Percentiles rank a stretch among this genome's conserved stretches.
Evolutionary conservation across 225 moss, liverwort and hornwort genomes (phyloP).

Genomic region (Asterella californica): DNA sequence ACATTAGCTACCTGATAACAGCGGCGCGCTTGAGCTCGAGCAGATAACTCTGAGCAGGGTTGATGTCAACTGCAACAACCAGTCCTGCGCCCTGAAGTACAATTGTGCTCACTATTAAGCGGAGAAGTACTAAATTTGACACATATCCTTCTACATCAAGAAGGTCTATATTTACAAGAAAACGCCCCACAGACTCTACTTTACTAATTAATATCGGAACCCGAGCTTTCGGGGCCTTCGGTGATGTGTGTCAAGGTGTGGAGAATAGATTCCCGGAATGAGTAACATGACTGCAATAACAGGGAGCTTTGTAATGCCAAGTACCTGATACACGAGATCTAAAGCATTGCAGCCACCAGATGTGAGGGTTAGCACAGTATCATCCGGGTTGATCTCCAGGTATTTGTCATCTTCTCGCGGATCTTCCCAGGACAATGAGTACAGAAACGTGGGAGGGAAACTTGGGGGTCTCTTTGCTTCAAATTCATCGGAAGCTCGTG

Average conservation of each 20-base stretch:
- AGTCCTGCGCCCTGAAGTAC: slow-evolving; percentile 75
- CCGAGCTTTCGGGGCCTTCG: too few relatives aligned
- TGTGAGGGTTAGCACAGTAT: slow-evolving; percentile 85
- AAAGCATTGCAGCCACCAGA: slow-evolving; percentile 98
- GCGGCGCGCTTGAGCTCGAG: slow-evolving; percentile 85
- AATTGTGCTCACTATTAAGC: not conserved
- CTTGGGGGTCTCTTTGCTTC: slow-evolving; percentile 79
- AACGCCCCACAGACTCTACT: not conserved
- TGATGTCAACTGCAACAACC: slow-evolving; percentile 96
- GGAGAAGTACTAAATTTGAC: too few relatives aligned
- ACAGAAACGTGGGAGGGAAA: slow-evolving; percentile 92
- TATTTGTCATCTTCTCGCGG: slow-evolving; percentile 95
- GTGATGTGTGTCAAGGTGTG: too few relatives aligned
- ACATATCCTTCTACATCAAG: too few relatives aligned
- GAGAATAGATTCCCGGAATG: too few relatives aligned
- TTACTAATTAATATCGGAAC: not conserved
- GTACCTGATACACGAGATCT: slow-evolving; percentile 85
- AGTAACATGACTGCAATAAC: not conserved
- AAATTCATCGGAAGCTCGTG: slow-evolving; percentile 92
- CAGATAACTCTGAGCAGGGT: slow-evolving; percentile 96
- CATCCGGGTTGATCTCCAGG: slow-evolving; percentile 62
- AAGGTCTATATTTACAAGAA: too few relatives aligned
- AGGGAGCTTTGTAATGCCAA: not conserved
- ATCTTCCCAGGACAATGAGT: slow-evolving; percentile 97
- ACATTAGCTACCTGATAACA: slow-evolving; percentile 61